Evolutionary conservation across 2,329 filamentous ascomycete species (phyloP).

Genomic region (Penicillium sp.): DNA sequence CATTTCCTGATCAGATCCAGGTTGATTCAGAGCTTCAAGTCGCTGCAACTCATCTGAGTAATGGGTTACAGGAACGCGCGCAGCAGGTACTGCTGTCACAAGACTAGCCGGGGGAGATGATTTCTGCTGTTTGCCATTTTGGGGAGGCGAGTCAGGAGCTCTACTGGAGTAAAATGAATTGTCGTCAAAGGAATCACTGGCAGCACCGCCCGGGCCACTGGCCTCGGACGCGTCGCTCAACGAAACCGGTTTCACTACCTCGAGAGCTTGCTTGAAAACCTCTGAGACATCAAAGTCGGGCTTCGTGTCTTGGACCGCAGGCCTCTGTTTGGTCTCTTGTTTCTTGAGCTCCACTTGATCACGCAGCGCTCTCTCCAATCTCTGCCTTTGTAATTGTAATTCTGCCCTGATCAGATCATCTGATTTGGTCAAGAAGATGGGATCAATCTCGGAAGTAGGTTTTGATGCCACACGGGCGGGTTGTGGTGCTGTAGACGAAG

Average conservation of each 20-base stretch:
- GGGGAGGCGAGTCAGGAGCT: conserved; percentile 69
- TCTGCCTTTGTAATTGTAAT: conserved; percentile 73
- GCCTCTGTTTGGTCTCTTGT: conserved; percentile 49
- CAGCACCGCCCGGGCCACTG: conserved; percentile 61
- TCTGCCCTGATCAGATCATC: conserved; percentile 81
- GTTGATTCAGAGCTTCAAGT: conserved; percentile 39
- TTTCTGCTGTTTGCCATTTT: conserved; percentile 40
- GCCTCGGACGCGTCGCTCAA: conserved; percentile 51
- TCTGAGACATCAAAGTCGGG: conserved; percentile 69
- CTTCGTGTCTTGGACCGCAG: conserved; percentile 52
- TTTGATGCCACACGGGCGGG: conserved; percentile 44
- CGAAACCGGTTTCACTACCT: conserved; percentile 68
- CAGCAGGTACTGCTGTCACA: conserved; percentile 33
- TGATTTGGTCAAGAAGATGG: conserved; percentile 81
- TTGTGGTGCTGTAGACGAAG: conserved; percentile 29
- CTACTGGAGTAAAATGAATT: conserved; percentile 96
- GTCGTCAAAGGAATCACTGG: conserved; percentile 81
- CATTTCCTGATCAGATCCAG: conserved; percentile 40
- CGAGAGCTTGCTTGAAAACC: conserved; percentile 68
- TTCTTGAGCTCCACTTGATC: conserved; percentile 72
- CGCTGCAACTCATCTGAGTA: conserved; percentile 39
- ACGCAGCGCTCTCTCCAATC: conserved; percentile 72
- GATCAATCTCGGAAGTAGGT: conserved; percentile 69
- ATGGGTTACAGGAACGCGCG: conserved; percentile 36
- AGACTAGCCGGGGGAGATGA: conserved; percentile 31